Percentiles rank a stretch among this genome's conserved stretches.
Conservation (phyloP, 1,284 basidiomycete genomes). For the Peniophora sp. region DNA sequence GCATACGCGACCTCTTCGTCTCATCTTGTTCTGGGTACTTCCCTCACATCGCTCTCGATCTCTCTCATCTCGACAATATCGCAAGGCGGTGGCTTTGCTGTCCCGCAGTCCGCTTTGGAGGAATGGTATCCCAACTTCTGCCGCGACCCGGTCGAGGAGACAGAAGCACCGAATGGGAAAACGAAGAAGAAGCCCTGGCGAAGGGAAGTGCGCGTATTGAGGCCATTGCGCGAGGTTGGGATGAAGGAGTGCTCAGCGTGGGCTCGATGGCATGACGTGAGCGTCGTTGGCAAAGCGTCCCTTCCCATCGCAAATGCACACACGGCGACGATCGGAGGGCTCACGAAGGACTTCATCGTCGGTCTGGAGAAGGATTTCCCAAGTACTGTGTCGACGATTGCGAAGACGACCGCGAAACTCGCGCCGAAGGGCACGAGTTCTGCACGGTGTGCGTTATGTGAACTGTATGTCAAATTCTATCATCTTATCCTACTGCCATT, state of each 20-base stretch:
- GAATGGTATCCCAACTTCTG: slow-evolving; percentile 38
- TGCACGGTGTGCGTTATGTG: slow-evolving; percentile 60
- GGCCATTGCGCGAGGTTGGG: slow-evolving; percentile 70
- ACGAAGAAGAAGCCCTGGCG: slow-evolving; percentile 7
- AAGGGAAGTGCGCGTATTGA: slow-evolving; percentile 44
- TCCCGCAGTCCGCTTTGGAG: slow-evolving; percentile 66
- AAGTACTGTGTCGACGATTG: slow-evolving; percentile 84
- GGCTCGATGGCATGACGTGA: slow-evolving; percentile 61
- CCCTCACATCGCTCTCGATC: slow-evolving; percentile 74
- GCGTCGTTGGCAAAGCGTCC: slow-evolving; percentile 43
- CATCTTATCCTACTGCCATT: not conserved
- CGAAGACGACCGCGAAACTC: slow-evolving; percentile 77
- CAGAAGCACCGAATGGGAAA: not conserved
- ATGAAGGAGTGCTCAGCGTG: slow-evolving; percentile 80
- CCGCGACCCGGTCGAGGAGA: too few species aligned
- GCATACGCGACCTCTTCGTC: slow-evolving; percentile 53
- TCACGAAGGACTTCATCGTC: slow-evolving; percentile 82
- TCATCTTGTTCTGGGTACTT: slow-evolving; percentile 77
- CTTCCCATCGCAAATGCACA: slow-evolving; percentile 26
- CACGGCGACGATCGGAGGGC: slow-evolving; percentile 54
- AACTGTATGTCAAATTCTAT: slow-evolving; percentile 42
- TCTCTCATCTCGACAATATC: slow-evolving; percentile 71
- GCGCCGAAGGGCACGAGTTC: slow-evolving; percentile 55
- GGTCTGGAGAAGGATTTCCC: slow-evolving; percentile 80
- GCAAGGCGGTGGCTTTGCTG: slow-evolving; percentile 72